Evolutionary conservation across 768 basidiomycete species (phyloP).

Genomic region (Suillus lakei): DNA sequence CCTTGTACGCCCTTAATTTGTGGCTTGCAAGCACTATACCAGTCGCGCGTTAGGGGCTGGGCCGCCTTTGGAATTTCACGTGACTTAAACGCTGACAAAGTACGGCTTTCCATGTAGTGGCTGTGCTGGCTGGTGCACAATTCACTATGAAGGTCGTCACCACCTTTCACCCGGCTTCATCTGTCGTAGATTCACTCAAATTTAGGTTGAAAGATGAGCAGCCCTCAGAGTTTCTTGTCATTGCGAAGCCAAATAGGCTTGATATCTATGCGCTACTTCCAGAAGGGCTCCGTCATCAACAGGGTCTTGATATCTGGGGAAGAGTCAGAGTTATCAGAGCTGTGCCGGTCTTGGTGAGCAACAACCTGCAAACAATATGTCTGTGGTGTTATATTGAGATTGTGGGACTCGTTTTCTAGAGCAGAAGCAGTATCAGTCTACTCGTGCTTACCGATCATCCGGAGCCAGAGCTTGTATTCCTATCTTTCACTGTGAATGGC

Average conservation of each 20-base stretch:
- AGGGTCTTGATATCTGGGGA: slow-evolving; percentile 71
- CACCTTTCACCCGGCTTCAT: slow-evolving; percentile 79
- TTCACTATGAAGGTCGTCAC: slow-evolving; percentile 59
- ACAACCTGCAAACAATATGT: background rate
- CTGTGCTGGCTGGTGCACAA: background rate
- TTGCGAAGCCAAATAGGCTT: slow-evolving; percentile 68
- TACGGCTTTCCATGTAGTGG: background rate
- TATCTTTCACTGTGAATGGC: slow-evolving; percentile 51
- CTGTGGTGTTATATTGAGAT: background rate
- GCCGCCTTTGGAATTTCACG: background rate
- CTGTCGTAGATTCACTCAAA: slow-evolving; percentile 71
- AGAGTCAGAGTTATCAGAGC: slow-evolving; percentile 60
- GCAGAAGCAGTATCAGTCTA: slow-evolving; percentile 48
- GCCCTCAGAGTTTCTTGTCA: slow-evolving; percentile 64
- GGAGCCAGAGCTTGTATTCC: slow-evolving; percentile 70
- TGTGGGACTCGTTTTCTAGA: slow-evolving; percentile 10
- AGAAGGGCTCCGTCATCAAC: slow-evolving; percentile 64
- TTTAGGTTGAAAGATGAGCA: slow-evolving; percentile 58
- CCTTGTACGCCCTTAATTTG: background rate
- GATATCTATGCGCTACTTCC: slow-evolving; percentile 70
- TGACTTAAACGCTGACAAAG: background rate
- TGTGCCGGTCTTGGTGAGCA: slow-evolving; percentile 57
- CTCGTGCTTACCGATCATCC: slow-evolving; percentile 78
- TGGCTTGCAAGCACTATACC: background rate
- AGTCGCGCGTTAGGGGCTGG: background rate